Percentiles rank a stretch among this genome's conserved stretches.
Conservation (phyloP, 1,284 basidiomycete species). For the Singerocomus rubriflavus region DNA sequence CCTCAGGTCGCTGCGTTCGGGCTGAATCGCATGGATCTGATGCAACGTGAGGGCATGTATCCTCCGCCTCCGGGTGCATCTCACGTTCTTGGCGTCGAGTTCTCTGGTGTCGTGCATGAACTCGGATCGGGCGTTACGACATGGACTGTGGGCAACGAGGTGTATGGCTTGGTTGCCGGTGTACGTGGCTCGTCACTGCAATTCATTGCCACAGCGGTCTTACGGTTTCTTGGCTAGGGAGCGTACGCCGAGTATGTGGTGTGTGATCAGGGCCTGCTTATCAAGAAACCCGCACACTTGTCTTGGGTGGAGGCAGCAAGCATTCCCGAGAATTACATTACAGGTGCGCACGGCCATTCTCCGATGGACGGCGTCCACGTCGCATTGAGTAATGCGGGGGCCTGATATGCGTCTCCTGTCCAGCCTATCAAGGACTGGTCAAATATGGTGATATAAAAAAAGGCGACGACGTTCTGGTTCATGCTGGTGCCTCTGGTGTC, state of each 20-base stretch:
- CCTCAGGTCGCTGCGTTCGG: constrained; percentile 75
- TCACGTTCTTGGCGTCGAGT: constrained; percentile 87
- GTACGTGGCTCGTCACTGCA: constrained; percentile 37
- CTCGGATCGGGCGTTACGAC: constrained; percentile 51
- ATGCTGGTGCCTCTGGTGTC: constrained; percentile 89
- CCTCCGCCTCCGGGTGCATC: constrained; percentile 77
- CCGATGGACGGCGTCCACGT: constrained; percentile 4
- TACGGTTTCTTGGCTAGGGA: constrained; percentile 49
- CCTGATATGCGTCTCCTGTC: constrained; percentile 9
- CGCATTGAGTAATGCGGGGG: not conserved
- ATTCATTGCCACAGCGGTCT: constrained; percentile 6
- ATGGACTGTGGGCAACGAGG: constrained; percentile 80
- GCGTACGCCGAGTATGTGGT: constrained; percentile 91
- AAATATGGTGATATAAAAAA: constrained; percentile 66
- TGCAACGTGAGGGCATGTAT: constrained; percentile 76
- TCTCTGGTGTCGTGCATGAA: constrained; percentile 70
- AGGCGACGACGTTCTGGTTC: constrained; percentile 80
- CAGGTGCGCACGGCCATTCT: constrained; percentile 48
- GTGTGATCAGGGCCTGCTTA: constrained; percentile 63
- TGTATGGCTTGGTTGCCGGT: constrained; percentile 77
- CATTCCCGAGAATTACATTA: constrained; percentile 85
- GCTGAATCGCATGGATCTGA: constrained; percentile 85
- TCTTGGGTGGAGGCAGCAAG: constrained; percentile 83
- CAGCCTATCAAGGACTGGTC: constrained; percentile 82
- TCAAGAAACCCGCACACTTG: constrained; percentile 74